Evolutionary conservation across 768 basidiomycete genomes (phyloP).

Genomic region (Galerina marginata): DNA sequence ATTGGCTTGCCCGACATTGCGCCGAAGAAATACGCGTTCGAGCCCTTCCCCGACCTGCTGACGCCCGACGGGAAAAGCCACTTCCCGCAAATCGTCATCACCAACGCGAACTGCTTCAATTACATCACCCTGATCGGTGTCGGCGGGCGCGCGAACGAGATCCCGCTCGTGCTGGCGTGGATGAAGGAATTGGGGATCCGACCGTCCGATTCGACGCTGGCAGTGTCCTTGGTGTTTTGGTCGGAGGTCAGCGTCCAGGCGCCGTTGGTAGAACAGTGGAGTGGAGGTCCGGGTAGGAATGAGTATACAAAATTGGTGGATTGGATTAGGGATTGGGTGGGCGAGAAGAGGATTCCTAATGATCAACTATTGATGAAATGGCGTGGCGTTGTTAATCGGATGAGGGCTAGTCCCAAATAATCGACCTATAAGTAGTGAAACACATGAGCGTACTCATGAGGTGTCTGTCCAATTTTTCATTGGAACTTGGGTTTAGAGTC

Average conservation of each 20-base stretch:
- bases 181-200: constrained; percentile 63
- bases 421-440: no score
- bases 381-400: constrained; percentile 35
- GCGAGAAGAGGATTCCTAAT: constrained; percentile 47
- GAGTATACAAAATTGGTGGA: constrained; percentile 50
- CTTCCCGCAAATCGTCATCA: constrained; percentile 45
- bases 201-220: constrained; percentile 62
- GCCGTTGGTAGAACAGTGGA: constrained; percentile 58
- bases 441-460: no score
- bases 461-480: no score
- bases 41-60: constrained; percentile 29
- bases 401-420: constrained; percentile 27
- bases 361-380: constrained; percentile 41
- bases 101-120: constrained; percentile 55
- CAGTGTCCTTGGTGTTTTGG: constrained; percentile 71
- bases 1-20: constrained; percentile 13
- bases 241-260: constrained; percentile 68
- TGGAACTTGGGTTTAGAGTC: no score
- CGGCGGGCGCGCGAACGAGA: constrained; percentile 50
- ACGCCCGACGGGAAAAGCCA: constrained; percentile 17
- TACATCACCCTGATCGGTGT: constrained; percentile 69
- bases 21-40: constrained; percentile 21
- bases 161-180: constrained; percentile 74
- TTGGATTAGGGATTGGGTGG: constrained; percentile 69
- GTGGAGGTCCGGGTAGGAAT: constrained; percentile 35